phyloP scores from a whole-genome alignment of 2,329 filamentous ascomycete genomes.

The Hymenoscyphus infarciens region DNA sequence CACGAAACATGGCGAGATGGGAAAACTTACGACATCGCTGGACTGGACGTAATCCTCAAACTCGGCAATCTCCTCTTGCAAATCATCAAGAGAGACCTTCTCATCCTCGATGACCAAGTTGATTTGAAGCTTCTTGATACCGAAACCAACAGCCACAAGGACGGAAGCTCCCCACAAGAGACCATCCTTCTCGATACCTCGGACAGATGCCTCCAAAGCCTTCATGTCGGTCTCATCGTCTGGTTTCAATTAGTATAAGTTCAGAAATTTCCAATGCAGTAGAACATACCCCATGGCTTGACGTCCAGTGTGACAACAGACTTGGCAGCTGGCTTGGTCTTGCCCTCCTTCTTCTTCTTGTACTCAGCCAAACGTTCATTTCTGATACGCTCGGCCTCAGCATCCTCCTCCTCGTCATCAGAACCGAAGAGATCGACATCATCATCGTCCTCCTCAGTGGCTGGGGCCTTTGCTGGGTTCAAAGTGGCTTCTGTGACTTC shows the following conservation, averaged over 20 bases:
- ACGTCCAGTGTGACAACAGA: conserved; percentile 93
- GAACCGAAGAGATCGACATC: conserved; percentile 92
- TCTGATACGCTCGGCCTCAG: conserved; percentile 76
- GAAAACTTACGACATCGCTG: conserved; percentile 65
- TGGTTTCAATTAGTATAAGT: conserved; percentile 34
- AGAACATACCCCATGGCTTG: conserved; percentile 92
- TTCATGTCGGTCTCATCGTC: conserved; percentile 94
- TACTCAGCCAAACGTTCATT: conserved; percentile 91
- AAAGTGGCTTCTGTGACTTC: conserved; percentile 72
- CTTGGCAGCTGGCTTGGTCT: conserved; percentile 90
- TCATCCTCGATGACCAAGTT: conserved; percentile 97
- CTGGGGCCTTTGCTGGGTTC: conserved; percentile 82
- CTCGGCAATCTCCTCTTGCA: conserved; percentile 80
- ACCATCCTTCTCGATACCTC: conserved; percentile 84
- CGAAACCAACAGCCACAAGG: conserved; percentile 87
- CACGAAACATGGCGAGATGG: neutral
- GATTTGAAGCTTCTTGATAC: conserved; percentile 99
- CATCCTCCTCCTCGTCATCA: conserved; percentile 92
- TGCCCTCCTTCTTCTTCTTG: conserved; percentile 93
- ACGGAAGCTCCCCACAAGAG: conserved; percentile 94
- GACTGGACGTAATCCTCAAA: conserved; percentile 97
- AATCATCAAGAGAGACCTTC: conserved; percentile 82
- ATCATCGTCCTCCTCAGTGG: conserved; percentile 70
- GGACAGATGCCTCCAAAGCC: conserved; percentile 75
- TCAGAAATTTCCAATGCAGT: neutral